Evolutionary conservation across 2,329 filamentous ascomycete species (phyloP).

Genomic region (Colletotrichum melonis): DNA sequence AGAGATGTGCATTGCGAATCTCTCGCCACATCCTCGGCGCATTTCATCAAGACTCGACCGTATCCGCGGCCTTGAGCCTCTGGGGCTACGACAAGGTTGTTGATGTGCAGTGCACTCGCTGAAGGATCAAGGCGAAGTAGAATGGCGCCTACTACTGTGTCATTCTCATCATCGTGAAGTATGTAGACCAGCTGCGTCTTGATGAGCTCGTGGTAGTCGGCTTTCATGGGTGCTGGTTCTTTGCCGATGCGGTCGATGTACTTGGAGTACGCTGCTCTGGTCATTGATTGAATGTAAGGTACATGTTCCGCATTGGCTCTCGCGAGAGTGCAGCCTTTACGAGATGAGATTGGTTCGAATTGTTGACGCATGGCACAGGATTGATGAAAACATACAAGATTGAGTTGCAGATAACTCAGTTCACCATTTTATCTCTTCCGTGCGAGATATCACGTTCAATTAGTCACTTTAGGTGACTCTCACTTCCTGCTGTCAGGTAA

Average conservation of each 20-base stretch:
- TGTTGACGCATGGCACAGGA: neutral
- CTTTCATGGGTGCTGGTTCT: conserved; percentile 49
- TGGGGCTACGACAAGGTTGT: neutral
- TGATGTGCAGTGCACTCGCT: neutral
- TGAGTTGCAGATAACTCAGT: neutral
- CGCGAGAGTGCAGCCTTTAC: neutral
- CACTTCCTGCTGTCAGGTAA: neutral
- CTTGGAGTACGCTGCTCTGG: conserved; percentile 46
- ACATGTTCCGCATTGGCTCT: conserved; percentile 35
- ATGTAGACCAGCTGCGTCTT: conserved; percentile 41
- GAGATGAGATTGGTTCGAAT: neutral
- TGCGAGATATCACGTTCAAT: neutral
- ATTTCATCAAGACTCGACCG: neutral
- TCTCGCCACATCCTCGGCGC: neutral
- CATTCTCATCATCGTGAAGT: conserved; percentile 19
- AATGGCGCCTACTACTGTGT: neutral
- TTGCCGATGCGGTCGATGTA: conserved; percentile 49
- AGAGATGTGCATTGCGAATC: neutral
- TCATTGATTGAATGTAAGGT: conserved; percentile 44
- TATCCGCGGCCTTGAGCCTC: neutral
- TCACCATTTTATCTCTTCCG: neutral
- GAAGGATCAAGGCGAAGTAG: neutral
- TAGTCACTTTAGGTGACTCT: neutral
- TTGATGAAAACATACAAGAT: neutral
- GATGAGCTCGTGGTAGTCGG: conserved; percentile 46